These are phyloP conservation scores for Cnidoscolus chayamansa DNA, from an alignment of 441 rosid genomes.

Conservation along the genomic window DNA sequence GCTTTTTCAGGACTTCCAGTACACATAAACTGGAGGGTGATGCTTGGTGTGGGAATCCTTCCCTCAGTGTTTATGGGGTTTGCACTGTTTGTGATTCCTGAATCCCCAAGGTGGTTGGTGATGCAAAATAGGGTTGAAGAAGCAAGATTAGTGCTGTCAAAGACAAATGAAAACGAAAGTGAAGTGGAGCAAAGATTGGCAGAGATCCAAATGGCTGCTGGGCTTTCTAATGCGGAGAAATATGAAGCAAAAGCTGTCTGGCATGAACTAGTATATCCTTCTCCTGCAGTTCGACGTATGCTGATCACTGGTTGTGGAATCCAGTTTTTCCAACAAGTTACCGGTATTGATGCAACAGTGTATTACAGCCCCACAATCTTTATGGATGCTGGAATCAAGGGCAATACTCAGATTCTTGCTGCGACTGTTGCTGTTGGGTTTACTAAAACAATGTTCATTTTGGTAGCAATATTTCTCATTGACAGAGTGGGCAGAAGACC, in stretches of 20 bases:
- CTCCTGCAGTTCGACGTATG: constrained; percentile 63
- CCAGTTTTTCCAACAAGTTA: constrained; percentile 82
- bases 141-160: constrained; percentile 63
- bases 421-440: constrained; percentile 85
- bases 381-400: constrained; percentile 60
- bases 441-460: constrained; percentile 61
- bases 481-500: constrained; percentile 80
- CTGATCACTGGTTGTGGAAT: constrained; percentile 77
- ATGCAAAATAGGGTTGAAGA: constrained; percentile 64
- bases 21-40: constrained; percentile 78
- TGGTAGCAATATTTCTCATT: constrained; percentile 67
- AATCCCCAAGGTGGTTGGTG: constrained; percentile 87
- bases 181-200: constrained; percentile 74
- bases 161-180: constrained; percentile 57
- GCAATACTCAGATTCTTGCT: constrained; percentile 61
- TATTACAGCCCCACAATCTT: constrained; percentile 84
- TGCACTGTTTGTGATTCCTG: constrained; percentile 78
- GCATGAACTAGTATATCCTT: constrained; percentile 66
- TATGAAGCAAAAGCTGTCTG: constrained; percentile 49
- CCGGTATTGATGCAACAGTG: constrained; percentile 81
- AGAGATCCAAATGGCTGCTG: constrained; percentile 71
- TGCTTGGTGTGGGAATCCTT: constrained; percentile 85
- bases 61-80: constrained; percentile 66
- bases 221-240: constrained; percentile 29
- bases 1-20: constrained; percentile 68